These are phyloP conservation scores for Furcasterigmium furcatum DNA, from an alignment of 2,329 filamentous ascomycete genomes.

Conservation along the genomic window DNA sequence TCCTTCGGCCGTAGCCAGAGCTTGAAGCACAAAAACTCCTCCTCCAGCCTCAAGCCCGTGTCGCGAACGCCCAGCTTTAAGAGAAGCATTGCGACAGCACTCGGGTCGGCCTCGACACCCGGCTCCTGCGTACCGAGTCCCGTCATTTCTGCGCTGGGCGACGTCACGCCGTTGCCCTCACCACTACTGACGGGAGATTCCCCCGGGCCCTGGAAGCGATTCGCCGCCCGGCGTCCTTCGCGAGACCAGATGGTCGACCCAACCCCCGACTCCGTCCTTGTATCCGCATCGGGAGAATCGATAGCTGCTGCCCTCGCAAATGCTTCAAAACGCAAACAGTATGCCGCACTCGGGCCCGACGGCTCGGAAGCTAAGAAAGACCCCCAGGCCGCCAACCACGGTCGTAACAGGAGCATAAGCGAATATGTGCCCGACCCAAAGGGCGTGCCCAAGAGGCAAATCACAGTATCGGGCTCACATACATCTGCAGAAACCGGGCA, in stretches of 20 bases:
- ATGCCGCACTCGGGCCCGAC: constrained; percentile 40
- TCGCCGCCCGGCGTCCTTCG: constrained; percentile 44
- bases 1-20: constrained; percentile 18
- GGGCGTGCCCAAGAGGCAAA: constrained; percentile 66
- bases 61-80: constrained; percentile 61
- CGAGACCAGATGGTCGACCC: constrained; percentile 35
- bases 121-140: constrained; percentile 71
- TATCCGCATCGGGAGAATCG: constrained; percentile 49
- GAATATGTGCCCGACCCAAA: constrained; percentile 78
- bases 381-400: constrained; percentile 11
- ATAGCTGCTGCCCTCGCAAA: constrained; percentile 46
- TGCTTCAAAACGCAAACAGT: constrained; percentile 55
- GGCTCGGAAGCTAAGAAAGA: constrained; percentile 20
- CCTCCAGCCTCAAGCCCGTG: constrained; percentile 45
- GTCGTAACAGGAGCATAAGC: constrained; percentile 79
- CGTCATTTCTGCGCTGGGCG: constrained; percentile 70
- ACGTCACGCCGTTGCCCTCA: constrained; percentile 76
- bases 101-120: constrained; percentile 51
- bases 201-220: constrained; percentile 62
- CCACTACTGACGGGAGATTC: constrained; percentile 65
- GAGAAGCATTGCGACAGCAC: constrained; percentile 45
- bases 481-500: constrained; percentile 31
- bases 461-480: constrained; percentile 67
- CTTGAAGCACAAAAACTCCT: constrained; percentile 36
- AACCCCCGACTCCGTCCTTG: constrained; percentile 42